These are phyloP conservation scores for Flaveria brownii DNA, from an alignment of 129 eudicot species.

Conservation along the genomic window DNA sequence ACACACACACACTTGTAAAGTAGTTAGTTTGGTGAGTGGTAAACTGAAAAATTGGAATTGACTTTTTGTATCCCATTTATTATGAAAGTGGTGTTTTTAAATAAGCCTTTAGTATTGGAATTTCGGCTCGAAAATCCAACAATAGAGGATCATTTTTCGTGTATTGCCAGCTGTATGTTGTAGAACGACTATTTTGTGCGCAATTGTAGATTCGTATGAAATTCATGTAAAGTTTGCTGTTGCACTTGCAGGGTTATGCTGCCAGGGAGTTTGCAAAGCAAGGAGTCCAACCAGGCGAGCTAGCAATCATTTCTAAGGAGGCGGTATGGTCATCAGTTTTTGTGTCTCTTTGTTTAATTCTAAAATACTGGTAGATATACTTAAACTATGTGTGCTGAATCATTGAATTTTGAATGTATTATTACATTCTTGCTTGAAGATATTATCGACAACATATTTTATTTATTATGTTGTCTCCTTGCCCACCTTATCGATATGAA, in stretches of 20 bases:
- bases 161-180: background rate
- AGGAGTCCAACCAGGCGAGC: constrained; percentile 88
- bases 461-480: background rate
- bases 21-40: background rate
- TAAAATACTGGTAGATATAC: background rate
- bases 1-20: background rate
- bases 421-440: constrained; percentile 6
- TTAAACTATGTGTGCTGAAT: background rate
- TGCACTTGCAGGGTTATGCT: constrained; percentile 80
- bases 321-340: constrained; percentile 52
- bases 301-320: constrained; percentile 91
- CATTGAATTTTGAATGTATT: background rate
- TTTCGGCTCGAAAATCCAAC: constrained; percentile 6
- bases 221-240: background rate
- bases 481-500: too few relatives aligned
- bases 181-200: background rate
- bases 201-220: background rate
- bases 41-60: constrained; percentile 9
- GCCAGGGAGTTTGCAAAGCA: constrained; percentile 94
- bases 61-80: background rate
- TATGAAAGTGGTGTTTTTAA: background rate
- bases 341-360: background rate
- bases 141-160: background rate
- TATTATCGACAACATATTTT: background rate
- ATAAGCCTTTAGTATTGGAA: constrained; percentile 2